Base-by-base conservation (phyloP, 2,329 filamentous ascomycete species). In the Endoconidiophora polonica region DNA sequence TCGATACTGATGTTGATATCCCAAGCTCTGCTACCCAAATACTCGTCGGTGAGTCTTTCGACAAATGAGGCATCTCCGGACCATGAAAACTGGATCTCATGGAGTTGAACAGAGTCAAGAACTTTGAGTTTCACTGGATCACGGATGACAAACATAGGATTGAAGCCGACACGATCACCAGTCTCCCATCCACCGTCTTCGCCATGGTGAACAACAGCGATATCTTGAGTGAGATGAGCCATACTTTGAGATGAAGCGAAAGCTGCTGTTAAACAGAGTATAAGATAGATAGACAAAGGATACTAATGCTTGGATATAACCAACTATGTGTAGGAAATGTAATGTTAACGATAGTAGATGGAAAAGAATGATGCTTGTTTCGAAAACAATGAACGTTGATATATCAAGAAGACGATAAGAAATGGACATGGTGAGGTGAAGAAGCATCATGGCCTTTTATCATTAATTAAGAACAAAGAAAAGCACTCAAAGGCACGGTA, bases 11-110 rank as follows among this genome's bases (percentile, higher is more conserved):
- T 43, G n/a, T n/a, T 29, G 12, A 53, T n/a, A 14, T 37, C 39
- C 51, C 51, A 53, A 12, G 49, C 41, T 22, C 43, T 37, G n/a
- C 38, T 33, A 18, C 40, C 37, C 23, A 49, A 18, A 16, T 45
- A 46, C 4, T 23, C 23, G 20, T 49, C 46, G 20, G 16, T 36
- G 18, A 49, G 46, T 6, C 10, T 26, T 12, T 36, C 20, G 1
- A 22, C 18, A 20, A 22, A 18, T 5, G 42, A 37, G 5, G 42
- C 23, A 18, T 40, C 16, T 20, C 29, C 40, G 23, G 10, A 23
- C 51, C 51, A 53, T 23, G 37, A 14, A n/a, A 41, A 46, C 29
- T 20, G 46, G 26, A 33, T 26, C 6, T 33, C 24, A 16, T 26
- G 12, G 2, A 49, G 29, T 14, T 16, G 12, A 16, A 49, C 36